Base-by-base conservation (phyloP, 148 eudicot species). In the Silene uniflora region DNA sequence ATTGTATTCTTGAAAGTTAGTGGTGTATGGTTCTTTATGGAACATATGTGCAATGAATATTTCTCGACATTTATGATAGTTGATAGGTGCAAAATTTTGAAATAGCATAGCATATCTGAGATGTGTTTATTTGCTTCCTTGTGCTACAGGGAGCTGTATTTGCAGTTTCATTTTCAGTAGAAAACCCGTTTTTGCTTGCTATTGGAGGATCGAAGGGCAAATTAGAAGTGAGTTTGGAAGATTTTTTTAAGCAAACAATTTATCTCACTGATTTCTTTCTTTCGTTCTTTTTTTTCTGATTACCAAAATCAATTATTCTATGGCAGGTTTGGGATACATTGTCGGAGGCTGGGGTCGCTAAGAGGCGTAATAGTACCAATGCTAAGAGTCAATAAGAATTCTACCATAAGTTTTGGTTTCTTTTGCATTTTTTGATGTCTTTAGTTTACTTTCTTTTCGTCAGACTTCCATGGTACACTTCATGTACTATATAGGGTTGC, bases 151-250 rank as follows among this genome's bases (percentile, higher is more conserved):
- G 98, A 77, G 98, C 98, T 32, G 81, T 94, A 11, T 94, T 94
- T 81, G 79, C 98, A 16, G 78, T 94, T 75, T 86, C 86, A 10
- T 94, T 94, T 80, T 90, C 96, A 58, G 91, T 83, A 63, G 96
- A 91, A 65, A 84, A 83, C 72, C 96, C 98, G 18, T 83, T 81
- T 66, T 75, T 87, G 81, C 87, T 94, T 69, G 98, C 98, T 16
- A 81, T 94, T 23, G 98, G 93, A 78, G 98, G 98, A 56, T 90
- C 98, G 2, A 90, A 91, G 77, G 98, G 98, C 61, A 94, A 68
- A 82, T 69, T 94, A 77, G 85, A 89, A 75, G 98, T 94, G 69
- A 81, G 89, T 84, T 18, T 69, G 3, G 22, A 52, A 44, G 3
- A 27, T 18, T 56, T 5, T 66, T 56, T 13, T 19, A 19, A 22